Evolutionary conservation across 306 rosid species (phyloP), one percentile per base, ranked within the genome.

Genomic region (Malus asiatica): DNA sequence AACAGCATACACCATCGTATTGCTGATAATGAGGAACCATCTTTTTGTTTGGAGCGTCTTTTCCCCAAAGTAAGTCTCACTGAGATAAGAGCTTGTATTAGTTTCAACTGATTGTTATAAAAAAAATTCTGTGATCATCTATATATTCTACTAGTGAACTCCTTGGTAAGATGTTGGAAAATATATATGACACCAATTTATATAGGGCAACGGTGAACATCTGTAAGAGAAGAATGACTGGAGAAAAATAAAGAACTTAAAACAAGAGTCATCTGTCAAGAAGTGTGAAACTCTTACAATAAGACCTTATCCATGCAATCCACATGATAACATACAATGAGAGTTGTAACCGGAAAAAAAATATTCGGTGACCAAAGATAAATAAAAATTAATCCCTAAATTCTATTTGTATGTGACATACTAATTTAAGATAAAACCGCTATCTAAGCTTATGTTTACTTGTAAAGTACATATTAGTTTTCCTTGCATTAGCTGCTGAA

Each of bases 11-110:
- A 94, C 98, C 27, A 76, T 90, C 62, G 80, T 90, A 11, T 79
- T 94, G 86, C 73, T 94, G 81, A 66, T 89, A 84, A 91, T 94
- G 98, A 91, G 98, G 89, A 94, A 91, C 83, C 98, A 94, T 84
- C 87, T 94, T 78, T 91, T 91, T 73, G 79, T 91, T 68, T 94
- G 97, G 98, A 94, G 98, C 79, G 98, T 94, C 83, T 94, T 87
- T 71, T 94, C 96, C 64, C 98, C 98, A 48, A 94, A 94, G 98
- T 93, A 82, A 91, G 96, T 87, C 51, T 76, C 64, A 25, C 33
- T 27, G n/a, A 61, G 27, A 33, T 15, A 23, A 14, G 29, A 19
- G 30, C 32, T 61, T 64, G 29, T 6, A 48, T 23, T 32, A 52
- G 62, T 57, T 38, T 38, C 42, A 7, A 38, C 42, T 38, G 42